Evolutionary conservation across 1,284 basidiomycete species (phyloP), one percentile per base, ranked within the genome.

Genomic region (Sanguinoderma infundibulare): DNA sequence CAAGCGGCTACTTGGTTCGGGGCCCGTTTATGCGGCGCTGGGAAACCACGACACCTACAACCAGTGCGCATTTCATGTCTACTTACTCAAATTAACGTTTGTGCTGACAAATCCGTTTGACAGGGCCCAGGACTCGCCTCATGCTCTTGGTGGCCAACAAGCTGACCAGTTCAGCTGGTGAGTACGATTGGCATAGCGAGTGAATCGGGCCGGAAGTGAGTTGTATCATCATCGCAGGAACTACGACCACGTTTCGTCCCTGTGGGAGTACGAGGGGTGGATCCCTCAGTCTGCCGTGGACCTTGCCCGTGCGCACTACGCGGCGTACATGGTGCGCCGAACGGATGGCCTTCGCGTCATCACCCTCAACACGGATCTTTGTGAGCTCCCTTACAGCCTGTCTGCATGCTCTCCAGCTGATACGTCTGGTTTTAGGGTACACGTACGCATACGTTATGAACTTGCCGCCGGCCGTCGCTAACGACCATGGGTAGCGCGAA

Each of bases 41-140:
- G 91, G 91, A n/a, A 92, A 92, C 70, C 90, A 92, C 67, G 91
- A 92, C 69, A 85, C 80, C 40, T 89, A 89, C 72, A 84, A 85
- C 64, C 79, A 84, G 87, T 87, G 53, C 36, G 73, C 57, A 67
- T 67, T 53, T 56, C 65, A 10, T 49, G 40, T 2, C n/a, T 17
- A n/a, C n/a, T 3, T 20, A 34, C 3, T n/a, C 17, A 14, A 5
- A 9, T 6, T n/a, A 12, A 8, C 24, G 5, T n/a, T n/a, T n/a
- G 1, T 26, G 22, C 5, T 20, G 0, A 22, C 26, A 24, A 57
- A 2, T 20, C 34, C 42, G 9, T 28, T 66, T 60, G 36, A 63
- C 61, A 86, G 86, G 72, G 86, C 86, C 8, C 86, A 89, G 75
- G 84, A 90, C 66, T 83, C 89, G 1, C 83, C 87, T 26, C 80